phyloP scores from a whole-genome alignment of 1,139 yeast genomes.

The Taphrina deformans region DNA sequence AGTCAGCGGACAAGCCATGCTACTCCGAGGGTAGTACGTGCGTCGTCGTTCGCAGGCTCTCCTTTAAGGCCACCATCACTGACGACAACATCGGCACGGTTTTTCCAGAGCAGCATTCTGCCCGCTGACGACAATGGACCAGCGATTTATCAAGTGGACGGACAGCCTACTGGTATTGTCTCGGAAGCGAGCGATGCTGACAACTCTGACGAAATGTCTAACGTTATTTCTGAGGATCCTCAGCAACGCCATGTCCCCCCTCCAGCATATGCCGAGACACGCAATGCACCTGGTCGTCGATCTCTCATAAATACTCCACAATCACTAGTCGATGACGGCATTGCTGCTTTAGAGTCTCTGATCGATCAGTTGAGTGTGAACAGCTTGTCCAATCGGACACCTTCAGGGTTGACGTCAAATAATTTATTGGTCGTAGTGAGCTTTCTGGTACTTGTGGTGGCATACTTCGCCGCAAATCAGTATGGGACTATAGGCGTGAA shows the following conservation, averaged over 20 bases:
- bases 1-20: not conserved
- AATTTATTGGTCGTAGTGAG: not conserved
- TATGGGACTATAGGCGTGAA: not conserved
- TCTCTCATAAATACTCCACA: not conserved
- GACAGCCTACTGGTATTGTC: not conserved
- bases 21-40: not conserved
- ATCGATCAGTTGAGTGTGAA: conserved; percentile 6
- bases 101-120: not conserved
- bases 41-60: not conserved
- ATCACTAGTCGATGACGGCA: not conserved
- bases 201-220: not conserved
- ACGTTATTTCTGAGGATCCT: not conserved
- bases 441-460: not conserved
- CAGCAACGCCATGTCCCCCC: not conserved
- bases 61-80: not conserved
- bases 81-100: not conserved
- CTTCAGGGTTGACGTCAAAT: not conserved
- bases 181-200: not conserved
- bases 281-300: not conserved
- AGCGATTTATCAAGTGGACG: not conserved
- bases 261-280: conserved; percentile 1
- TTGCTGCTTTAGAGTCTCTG: not conserved
- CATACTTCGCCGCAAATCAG: not conserved
- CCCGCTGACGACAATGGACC: not conserved
- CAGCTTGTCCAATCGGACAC: not conserved